These are phyloP conservation scores for Mycena leptocephala DNA, from an alignment of 768 basidiomycete genomes.

Conservation along the genomic window DNA sequence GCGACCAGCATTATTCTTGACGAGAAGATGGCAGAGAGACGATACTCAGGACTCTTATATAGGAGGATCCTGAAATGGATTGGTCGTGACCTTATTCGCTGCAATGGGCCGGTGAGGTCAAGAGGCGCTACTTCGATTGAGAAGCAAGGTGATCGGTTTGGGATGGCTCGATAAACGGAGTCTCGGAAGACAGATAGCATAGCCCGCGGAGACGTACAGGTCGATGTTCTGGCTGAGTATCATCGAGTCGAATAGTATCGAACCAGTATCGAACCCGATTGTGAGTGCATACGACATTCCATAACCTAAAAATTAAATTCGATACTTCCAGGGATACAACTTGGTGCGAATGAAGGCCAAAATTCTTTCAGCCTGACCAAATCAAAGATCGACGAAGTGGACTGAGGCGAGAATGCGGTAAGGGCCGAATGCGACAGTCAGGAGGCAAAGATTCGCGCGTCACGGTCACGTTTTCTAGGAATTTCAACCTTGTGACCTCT, in stretches of 20 bases:
- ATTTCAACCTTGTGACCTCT: too few species aligned
- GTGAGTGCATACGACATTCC: not conserved
- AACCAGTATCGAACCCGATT: not conserved
- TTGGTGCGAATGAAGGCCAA: too few species aligned
- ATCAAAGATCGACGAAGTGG: constrained; percentile 4
- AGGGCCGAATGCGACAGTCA: not conserved
- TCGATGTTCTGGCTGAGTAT: constrained; percentile 11
- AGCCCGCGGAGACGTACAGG: constrained; percentile 24
- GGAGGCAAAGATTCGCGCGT: not conserved
- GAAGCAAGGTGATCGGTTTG: constrained; percentile 34
- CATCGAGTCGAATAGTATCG: constrained; percentile 11
- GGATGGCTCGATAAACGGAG: constrained; percentile 28
- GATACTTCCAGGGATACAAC: not conserved
- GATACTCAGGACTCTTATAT: not conserved
- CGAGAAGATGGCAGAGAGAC: not conserved
- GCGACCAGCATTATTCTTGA: constrained; percentile 1
- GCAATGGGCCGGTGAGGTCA: constrained; percentile 24
- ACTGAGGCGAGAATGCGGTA: not conserved
- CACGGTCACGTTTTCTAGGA: not conserved
- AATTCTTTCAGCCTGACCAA: not conserved
- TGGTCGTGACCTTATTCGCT: constrained; percentile 26
- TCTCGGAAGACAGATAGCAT: constrained; percentile 24
- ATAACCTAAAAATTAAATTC: constrained; percentile 8
- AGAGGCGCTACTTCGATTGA: constrained; percentile 27
- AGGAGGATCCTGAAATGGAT: constrained; percentile 8